Evolutionary conservation across 176 grass and related monocot genomes (phyloP).

Genomic region (Tillandsia leiboldiana): DNA sequence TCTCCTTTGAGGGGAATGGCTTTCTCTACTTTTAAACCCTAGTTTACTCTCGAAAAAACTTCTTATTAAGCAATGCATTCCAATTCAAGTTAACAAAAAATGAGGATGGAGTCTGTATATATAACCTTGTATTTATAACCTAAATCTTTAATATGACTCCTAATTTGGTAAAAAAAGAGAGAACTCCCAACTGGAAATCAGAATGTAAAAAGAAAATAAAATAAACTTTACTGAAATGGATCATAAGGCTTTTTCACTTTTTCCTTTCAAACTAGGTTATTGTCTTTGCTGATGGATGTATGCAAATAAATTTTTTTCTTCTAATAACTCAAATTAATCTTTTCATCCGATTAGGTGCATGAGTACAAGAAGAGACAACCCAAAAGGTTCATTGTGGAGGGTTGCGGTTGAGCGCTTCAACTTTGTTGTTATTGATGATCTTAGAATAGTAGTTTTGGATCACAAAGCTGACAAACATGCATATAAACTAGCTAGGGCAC

Average conservation of each 20-base stretch:
- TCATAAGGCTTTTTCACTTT: background rate
- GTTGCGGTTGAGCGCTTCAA: constrained; percentile 90
- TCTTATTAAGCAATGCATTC: no score
- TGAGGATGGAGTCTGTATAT: no score
- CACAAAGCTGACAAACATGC: constrained; percentile 40
- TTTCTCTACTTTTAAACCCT: no score
- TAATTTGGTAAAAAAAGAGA: no score
- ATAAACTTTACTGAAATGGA: no score
- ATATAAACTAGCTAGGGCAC: constrained; percentile 64
- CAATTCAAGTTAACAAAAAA: no score
- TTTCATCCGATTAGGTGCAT: constrained; percentile 53
- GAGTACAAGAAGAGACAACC: constrained; percentile 98
- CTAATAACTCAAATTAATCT: constrained; percentile 12
- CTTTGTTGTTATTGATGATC: constrained; percentile 50
- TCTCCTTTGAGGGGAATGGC: no score
- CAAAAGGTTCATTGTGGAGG: constrained; percentile 86
- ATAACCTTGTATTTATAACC: no score
- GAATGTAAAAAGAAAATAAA: no score
- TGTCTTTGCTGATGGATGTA: background rate
- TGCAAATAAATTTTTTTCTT: constrained; percentile 6
- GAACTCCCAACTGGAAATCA: no score
- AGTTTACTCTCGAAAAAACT: no score
- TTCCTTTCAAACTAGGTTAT: background rate
- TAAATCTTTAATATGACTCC: no score
- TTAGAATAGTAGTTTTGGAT: constrained; percentile 36